These are phyloP conservation scores for Calonectria pseudoreteaudii DNA, from an alignment of 2,329 filamentous ascomycete species.

Conservation along the genomic window DNA sequence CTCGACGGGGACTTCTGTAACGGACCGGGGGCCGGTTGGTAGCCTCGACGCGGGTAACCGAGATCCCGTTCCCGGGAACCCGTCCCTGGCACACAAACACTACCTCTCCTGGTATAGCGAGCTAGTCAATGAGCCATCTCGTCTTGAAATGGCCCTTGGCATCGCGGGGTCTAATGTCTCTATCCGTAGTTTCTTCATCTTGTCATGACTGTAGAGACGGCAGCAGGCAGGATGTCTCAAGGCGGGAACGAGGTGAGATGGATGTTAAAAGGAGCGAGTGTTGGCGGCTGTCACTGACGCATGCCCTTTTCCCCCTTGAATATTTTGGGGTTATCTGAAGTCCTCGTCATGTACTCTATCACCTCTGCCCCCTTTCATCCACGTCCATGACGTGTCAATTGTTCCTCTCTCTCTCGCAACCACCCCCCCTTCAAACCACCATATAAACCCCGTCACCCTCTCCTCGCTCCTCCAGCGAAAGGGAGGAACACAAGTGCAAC, in stretches of 20 bases:
- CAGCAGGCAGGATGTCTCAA: neutral
- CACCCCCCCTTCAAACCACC: neutral
- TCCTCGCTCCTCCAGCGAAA: constrained; percentile 30
- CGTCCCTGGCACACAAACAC: constrained; percentile 28
- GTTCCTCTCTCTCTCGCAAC: constrained; percentile 5
- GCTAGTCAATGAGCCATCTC: neutral
- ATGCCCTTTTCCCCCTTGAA: neutral
- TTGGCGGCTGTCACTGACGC: neutral
- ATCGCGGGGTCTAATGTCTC: neutral
- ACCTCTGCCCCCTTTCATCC: neutral
- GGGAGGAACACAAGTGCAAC: constrained; percentile 35
- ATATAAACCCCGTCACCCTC: constrained; percentile 27
- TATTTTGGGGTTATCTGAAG: neutral
- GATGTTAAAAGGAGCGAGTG: neutral
- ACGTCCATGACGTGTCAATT: constrained; percentile 24
- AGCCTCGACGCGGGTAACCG: constrained; percentile 32
- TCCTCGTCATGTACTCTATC: neutral
- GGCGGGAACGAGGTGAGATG: neutral
- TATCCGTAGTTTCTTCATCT: neutral
- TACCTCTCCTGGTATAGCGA: constrained; percentile 25
- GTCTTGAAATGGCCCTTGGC: neutral
- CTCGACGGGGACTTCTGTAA: neutral
- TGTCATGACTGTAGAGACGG: neutral
- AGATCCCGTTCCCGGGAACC: constrained; percentile 27
- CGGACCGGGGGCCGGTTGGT: neutral